Evolutionary conservation across 306 rosid species (phyloP).

Genomic region (Quillaja saponaria): DNA sequence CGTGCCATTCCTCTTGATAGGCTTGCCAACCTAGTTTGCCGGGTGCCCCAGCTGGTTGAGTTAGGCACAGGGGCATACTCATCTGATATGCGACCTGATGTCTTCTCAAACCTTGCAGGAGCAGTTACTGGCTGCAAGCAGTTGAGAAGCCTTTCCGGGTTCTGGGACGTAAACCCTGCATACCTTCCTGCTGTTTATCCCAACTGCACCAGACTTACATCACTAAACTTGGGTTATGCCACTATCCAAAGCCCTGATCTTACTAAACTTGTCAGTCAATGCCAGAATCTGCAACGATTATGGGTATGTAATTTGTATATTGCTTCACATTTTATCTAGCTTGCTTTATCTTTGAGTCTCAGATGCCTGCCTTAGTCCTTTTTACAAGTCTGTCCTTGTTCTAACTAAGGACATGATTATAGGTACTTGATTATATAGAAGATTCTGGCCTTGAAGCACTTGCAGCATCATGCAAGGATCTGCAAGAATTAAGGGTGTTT

Average conservation of each 20-base stretch:
- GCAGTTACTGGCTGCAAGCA: slow-evolving; percentile 62
- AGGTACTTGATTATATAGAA: slow-evolving; percentile 96
- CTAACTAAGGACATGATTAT: slow-evolving; percentile 37
- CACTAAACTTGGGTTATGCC: slow-evolving; percentile 80
- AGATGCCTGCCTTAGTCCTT: slow-evolving; percentile 9
- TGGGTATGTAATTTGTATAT: slow-evolving; percentile 57
- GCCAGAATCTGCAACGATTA: slow-evolving; percentile 70
- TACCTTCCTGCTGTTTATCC: slow-evolving; percentile 75
- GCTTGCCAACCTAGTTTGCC: slow-evolving; percentile 61
- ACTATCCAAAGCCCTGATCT: slow-evolving; percentile 67
- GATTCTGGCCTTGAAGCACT: slow-evolving; percentile 78
- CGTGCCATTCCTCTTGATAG: slow-evolving; percentile 78
- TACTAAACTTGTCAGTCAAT: slow-evolving; percentile 70
- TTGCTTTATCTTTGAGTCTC: slow-evolving; percentile 1
- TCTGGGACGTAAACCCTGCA: slow-evolving; percentile 85
- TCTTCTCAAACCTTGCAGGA: slow-evolving; percentile 51
- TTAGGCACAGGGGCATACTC: slow-evolving; percentile 80
- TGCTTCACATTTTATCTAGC: neutral
- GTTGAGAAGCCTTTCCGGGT: slow-evolving; percentile 72
- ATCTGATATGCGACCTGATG: slow-evolving; percentile 65
- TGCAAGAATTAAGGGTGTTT: slow-evolving; percentile 87
- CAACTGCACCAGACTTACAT: slow-evolving; percentile 60
- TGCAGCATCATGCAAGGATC: slow-evolving; percentile 83
- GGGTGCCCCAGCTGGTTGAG: slow-evolving; percentile 75
- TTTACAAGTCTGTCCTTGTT: slow-evolving; percentile 17